These are phyloP conservation scores for Emergomyces orientalis DNA, from an alignment of 2,329 filamentous ascomycete species.

Conservation along the genomic window DNA sequence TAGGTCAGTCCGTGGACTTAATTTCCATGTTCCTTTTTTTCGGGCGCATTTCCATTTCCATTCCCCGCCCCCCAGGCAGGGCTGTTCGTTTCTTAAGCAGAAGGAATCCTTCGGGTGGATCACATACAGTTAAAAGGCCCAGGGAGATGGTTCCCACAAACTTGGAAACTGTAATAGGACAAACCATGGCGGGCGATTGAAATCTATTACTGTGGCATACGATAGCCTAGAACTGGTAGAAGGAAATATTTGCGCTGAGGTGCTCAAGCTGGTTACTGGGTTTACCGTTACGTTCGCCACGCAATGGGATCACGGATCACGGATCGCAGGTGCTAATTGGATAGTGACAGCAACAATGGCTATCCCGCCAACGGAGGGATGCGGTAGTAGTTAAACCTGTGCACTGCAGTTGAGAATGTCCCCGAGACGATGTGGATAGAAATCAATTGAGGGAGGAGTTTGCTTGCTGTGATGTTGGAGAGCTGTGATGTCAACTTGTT, in stretches of 20 bases:
- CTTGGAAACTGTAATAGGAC: constrained; percentile 69
- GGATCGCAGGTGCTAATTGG: neutral
- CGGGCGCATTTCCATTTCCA: constrained; percentile 1
- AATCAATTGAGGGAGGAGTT: neutral
- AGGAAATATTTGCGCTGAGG: neutral
- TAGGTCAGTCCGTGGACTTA: neutral
- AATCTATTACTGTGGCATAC: neutral
- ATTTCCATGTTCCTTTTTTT: neutral
- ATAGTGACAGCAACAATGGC: neutral
- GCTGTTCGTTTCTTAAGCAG: no score
- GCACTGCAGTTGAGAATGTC: neutral
- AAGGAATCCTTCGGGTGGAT: constrained; percentile 1
- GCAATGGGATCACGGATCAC: neutral
- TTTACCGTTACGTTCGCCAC: neutral
- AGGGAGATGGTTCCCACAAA: constrained; percentile 87
- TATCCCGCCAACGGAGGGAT: neutral
- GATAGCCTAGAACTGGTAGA: neutral
- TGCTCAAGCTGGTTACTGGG: neutral
- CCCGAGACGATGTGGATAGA: neutral
- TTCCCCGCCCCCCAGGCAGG: constrained; percentile 7
- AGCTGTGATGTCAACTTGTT: neutral
- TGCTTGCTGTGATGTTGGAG: neutral
- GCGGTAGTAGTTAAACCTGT: neutral
- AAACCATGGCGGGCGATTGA: constrained; percentile 45
- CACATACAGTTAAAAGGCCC: constrained; percentile 73